A percentile compares a stretch with the other conserved stretches of the same genome.
These are phyloP conservation scores for Durio zibethinus DNA, from an alignment of 345 rosid species.

Conservation along the genomic window DNA sequence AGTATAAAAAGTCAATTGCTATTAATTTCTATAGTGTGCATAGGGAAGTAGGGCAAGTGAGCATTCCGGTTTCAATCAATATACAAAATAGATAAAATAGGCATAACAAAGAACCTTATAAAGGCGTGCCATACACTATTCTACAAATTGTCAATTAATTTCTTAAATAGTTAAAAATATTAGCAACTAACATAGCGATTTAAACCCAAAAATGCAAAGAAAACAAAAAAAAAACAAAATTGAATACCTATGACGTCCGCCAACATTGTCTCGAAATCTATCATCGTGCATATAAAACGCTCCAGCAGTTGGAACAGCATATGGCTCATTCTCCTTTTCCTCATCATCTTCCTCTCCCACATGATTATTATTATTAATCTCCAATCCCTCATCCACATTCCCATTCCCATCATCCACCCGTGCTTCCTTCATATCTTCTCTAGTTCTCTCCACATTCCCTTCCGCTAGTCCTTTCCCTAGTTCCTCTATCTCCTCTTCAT, in stretches of 20 bases:
- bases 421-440: not conserved
- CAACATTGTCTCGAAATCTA: constrained; percentile 65
- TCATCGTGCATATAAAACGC: constrained; percentile 99
- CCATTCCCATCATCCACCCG: constrained; percentile 23
- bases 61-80: not conserved
- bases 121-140: not conserved
- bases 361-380: constrained; percentile 20
- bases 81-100: not conserved
- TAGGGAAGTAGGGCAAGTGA: not conserved
- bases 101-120: not conserved
- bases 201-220: not conserved
- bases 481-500: constrained; percentile 24
- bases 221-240: not conserved
- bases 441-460: constrained; percentile 30
- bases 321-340: constrained; percentile 74
- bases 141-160: not conserved
- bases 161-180: not conserved
- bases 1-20: not conserved
- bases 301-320: constrained; percentile 93
- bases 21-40: not conserved
- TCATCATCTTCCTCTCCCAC: constrained; percentile 39
- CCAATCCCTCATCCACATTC: constrained; percentile 28
- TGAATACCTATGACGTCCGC: constrained; percentile 59
- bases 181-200: not conserved
- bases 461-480: constrained; percentile 1